These are phyloP conservation scores for Austroboletus festivus DNA, from an alignment of 768 basidiomycete genomes.

Conservation along the genomic window DNA sequence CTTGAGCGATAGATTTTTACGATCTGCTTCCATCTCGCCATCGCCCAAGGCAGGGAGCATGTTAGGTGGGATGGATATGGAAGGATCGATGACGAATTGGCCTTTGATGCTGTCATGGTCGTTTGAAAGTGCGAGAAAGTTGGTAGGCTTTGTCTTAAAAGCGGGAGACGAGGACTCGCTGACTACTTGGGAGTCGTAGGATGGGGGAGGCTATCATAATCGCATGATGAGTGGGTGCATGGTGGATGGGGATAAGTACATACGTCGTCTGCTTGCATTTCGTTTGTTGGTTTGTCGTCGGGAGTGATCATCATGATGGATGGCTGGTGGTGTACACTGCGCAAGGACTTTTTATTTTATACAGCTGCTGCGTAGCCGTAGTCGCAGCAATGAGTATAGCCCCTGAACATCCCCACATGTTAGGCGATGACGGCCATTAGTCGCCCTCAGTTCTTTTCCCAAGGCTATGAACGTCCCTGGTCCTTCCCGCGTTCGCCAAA, in stretches of 20 bases:
- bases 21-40: slow-evolving; percentile 35
- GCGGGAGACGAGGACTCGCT: neutral
- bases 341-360: no score
- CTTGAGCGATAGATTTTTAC: slow-evolving; percentile 38
- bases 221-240: neutral
- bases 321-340: no score
- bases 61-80: slow-evolving; percentile 36
- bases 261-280: neutral
- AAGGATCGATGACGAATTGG: slow-evolving; percentile 44
- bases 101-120: slow-evolving; percentile 13
- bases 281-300: neutral
- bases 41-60: slow-evolving; percentile 38
- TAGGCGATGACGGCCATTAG: no score
- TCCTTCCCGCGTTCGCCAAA: slow-evolving; percentile 22
- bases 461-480: slow-evolving; percentile 26
- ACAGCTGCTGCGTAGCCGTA: no score
- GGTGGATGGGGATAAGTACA: neutral
- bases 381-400: no score
- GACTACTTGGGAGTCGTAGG: slow-evolving; percentile 7
- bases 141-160: slow-evolving; percentile 30
- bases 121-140: slow-evolving; percentile 15
- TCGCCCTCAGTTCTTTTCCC: slow-evolving; percentile 16
- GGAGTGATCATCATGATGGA: slow-evolving; percentile 8
- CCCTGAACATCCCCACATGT: no score
- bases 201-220: slow-evolving; percentile 21